Evolutionary conservation across 2,329 filamentous ascomycete genomes (phyloP).

Genomic region (Coniochaeta hoffmannii): DNA sequence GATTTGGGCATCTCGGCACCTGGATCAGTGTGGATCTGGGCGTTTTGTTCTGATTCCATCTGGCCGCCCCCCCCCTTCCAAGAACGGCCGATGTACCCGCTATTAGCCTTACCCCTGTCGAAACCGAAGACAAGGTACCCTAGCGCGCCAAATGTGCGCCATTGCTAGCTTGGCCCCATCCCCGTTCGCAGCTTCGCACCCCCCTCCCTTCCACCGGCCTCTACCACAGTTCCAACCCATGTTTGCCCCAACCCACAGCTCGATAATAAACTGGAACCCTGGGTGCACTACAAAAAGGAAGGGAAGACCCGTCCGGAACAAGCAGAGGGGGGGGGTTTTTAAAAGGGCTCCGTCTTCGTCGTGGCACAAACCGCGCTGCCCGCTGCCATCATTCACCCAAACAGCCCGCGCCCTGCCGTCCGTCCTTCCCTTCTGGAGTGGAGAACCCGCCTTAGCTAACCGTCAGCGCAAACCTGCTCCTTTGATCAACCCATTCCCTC

Average conservation of each 20-base stretch:
- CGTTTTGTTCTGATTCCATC: not conserved
- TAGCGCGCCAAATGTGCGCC: not conserved
- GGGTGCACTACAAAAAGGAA: not conserved
- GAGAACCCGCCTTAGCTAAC: not conserved
- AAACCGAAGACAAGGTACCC: constrained; percentile 1
- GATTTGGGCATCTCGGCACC: no score
- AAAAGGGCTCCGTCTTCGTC: constrained; percentile 1
- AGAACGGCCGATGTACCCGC: not conserved
- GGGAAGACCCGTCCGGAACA: constrained; percentile 1
- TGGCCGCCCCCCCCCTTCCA: not conserved
- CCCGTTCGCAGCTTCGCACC: not conserved
- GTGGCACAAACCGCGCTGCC: constrained; percentile 1
- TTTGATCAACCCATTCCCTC: not conserved
- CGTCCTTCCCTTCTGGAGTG: not conserved
- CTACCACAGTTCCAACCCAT: not conserved
- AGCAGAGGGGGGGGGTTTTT: not conserved
- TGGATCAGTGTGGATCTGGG: no score
- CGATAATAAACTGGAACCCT: not conserved
- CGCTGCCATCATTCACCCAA: not conserved
- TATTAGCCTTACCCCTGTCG: not conserved
- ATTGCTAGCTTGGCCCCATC: not conserved
- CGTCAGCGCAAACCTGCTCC: no score
- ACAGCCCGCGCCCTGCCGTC: not conserved
- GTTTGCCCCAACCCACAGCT: not conserved
- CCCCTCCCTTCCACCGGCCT: not conserved